These are phyloP conservation scores for Pleoardoris graminearum DNA, from an alignment of 2,329 filamentous ascomycete species.

Conservation along the genomic window DNA sequence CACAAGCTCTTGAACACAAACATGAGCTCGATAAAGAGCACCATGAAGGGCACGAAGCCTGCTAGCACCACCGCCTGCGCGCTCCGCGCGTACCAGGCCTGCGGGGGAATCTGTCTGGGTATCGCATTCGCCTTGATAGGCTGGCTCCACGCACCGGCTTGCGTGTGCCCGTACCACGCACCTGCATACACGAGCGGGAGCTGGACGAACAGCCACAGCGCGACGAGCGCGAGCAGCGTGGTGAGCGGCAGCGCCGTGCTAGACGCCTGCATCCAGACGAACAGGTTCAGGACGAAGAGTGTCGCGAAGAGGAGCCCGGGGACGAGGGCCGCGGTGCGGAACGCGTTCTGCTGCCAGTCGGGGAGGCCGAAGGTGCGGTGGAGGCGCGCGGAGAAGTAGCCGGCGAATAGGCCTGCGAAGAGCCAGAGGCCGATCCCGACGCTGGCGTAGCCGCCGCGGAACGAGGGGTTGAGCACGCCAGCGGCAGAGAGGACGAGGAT, in stretches of 20 bases:
- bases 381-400: conserved; percentile 81
- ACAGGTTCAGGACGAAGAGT: conserved; percentile 80
- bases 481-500: conserved; percentile 73
- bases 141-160: conserved; percentile 72
- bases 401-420: conserved; percentile 80
- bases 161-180: conserved; percentile 74
- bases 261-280: conserved; percentile 87
- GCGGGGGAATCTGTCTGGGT: conserved; percentile 72
- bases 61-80: conserved; percentile 69
- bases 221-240: conserved; percentile 71
- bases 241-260: conserved; percentile 85
- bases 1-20: conserved; percentile 87
- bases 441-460: conserved; percentile 86
- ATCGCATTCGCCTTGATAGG: conserved; percentile 76
- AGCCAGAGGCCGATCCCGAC: conserved; percentile 82
- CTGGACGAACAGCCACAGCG: conserved; percentile 84
- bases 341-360: conserved; percentile 73
- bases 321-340: conserved; percentile 74
- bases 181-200: conserved; percentile 82
- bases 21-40: conserved; percentile 84
- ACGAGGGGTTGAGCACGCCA: conserved; percentile 81
- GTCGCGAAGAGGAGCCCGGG: conserved; percentile 76
- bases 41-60: conserved; percentile 80
- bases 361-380: conserved; percentile 82
- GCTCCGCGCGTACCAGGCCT: conserved; percentile 74